Base-by-base conservation (phyloP, 352 stramenopile species). In the Sclerospora graminicola region DNA sequence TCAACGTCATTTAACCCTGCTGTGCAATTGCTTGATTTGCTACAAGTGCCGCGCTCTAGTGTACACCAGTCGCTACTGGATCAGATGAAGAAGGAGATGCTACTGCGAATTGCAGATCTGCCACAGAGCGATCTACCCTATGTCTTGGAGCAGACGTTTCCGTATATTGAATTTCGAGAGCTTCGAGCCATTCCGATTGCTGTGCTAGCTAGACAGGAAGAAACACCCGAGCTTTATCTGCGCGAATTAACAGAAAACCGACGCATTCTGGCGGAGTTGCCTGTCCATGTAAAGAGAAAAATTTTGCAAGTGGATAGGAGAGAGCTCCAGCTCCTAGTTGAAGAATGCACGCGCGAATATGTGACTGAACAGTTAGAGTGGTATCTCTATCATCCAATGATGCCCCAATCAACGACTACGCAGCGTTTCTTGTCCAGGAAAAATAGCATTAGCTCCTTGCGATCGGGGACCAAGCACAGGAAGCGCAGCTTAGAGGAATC, bases 111-210 rank as follows among this genome's bases (percentile, higher is more conserved):
- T 44, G 58, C 70, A 29, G 64, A 84, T 34, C 60, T 89, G 15
- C 66, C 70, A 8, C 74, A 87, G 52, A 65, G 66, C 10, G 70
- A 93, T 35, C 57, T 93, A 16, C 69, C 81, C 21, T 61, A 66
- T 15, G 53, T 88, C 32, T 54, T 93, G 6, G 79, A 90, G 51
- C 63, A 66, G 31, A 93, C 82, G 13, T 93, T 93, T 47, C 78
- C 82, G 23, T 93, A 89, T 31, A 87, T 93, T 55, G 82, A 93
- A 52, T 89, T 89, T 48, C 77, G 77, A 27, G 82, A 93, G 62
- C 68, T 93, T 23, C 73, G 79, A 32, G 66, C 74, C 18, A 81
- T 93, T 45, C 79, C 79, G 13, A 89, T 93, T 38, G 79, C 82
- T 33, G 82, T 93, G 33, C 58, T 93, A 13, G 66, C 78, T 19